A percentile compares a stretch with the other conserved stretches of the same genome.
Conservation (phyloP, 257 asterid species). For the Mitragyna speciosa region DNA sequence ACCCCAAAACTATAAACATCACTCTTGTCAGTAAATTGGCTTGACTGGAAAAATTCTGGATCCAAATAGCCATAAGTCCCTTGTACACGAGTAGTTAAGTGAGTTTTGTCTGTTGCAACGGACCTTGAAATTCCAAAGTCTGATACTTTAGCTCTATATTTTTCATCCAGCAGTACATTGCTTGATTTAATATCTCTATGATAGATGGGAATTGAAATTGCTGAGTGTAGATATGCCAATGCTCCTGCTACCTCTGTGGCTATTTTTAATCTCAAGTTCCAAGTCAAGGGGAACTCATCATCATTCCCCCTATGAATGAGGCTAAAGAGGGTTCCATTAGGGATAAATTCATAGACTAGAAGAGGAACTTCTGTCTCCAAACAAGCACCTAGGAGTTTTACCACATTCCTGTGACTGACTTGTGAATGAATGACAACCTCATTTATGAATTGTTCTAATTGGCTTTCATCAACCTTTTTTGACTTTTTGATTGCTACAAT, state of each 20-base stretch:
- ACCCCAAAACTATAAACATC: slow-evolving; percentile 25
- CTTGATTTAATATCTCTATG: slow-evolving; percentile 24
- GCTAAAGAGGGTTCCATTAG: slow-evolving; percentile 18
- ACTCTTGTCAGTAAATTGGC: slow-evolving; percentile 8
- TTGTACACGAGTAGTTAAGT: slow-evolving; percentile 8
- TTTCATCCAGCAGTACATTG: slow-evolving; percentile 20
- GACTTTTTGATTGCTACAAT: slow-evolving; percentile 18
- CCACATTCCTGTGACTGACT: slow-evolving; percentile 20
- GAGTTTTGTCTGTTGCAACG: slow-evolving; percentile 9
- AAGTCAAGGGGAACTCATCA: neutral
- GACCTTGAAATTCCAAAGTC: slow-evolving; percentile 19
- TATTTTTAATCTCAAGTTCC: slow-evolving; percentile 20
- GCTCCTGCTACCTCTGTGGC: slow-evolving; percentile 23
- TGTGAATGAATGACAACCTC: slow-evolving; percentile 18
- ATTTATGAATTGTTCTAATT: slow-evolving; percentile 9
- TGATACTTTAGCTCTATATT: slow-evolving; percentile 12
- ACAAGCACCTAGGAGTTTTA: slow-evolving; percentile 10
- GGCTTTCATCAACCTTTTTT: neutral
- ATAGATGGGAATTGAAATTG: slow-evolving; percentile 11
- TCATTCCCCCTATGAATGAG: slow-evolving; percentile 13
- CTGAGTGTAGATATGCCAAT: slow-evolving; percentile 22
- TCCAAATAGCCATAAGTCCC: slow-evolving; percentile 24
- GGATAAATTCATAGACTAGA: slow-evolving; percentile 8
- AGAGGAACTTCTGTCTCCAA: slow-evolving; percentile 15
- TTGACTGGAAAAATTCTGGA: slow-evolving; percentile 14